Evolutionary conservation across 441 rosid species (phyloP).

Genomic region (Iberis amara): DNA sequence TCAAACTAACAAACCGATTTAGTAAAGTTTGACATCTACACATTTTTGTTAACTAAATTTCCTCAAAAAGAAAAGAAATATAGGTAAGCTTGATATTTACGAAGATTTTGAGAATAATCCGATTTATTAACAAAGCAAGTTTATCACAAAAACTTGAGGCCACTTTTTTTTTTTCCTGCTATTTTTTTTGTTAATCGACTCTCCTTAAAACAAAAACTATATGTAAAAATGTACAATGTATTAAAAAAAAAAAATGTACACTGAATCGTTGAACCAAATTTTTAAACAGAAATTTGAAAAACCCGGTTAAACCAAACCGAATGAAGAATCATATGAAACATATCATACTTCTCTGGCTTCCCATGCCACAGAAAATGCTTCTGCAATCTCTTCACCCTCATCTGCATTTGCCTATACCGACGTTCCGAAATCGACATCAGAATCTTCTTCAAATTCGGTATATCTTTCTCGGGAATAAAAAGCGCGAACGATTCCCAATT

Average conservation of each 20-base stretch:
- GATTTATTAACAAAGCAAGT: too few species aligned
- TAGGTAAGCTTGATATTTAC: too few species aligned
- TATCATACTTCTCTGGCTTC: slow-evolving; percentile 66
- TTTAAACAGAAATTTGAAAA: slow-evolving; percentile 39
- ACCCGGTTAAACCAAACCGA: slow-evolving; percentile 81
- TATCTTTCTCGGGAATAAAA: slow-evolving; percentile 70
- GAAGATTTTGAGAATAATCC: too few species aligned
- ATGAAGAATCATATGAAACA: slow-evolving; percentile 89
- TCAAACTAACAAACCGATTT: too few species aligned
- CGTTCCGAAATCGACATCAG: slow-evolving; percentile 51
- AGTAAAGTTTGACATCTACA: too few species aligned
- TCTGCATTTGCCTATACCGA: slow-evolving; percentile 53
- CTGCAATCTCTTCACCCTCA: slow-evolving; percentile 70
- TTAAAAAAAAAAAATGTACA: too few species aligned
- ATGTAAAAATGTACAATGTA: slow-evolving; percentile 15
- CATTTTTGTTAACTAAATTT: too few species aligned
- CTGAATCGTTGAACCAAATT: slow-evolving; percentile 5
- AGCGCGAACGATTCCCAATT: slow-evolving; percentile 85
- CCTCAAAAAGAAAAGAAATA: too few species aligned
- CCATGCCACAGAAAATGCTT: slow-evolving; percentile 89
- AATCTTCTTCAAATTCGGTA: slow-evolving; percentile 71
- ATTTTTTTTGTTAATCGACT: too few species aligned
- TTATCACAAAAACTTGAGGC: too few species aligned
- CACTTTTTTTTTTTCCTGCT: too few species aligned
- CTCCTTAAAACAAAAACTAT: background rate